Base-by-base conservation (phyloP, 1,284 basidiomycete genomes). In the Neolentinus lepideus region DNA sequence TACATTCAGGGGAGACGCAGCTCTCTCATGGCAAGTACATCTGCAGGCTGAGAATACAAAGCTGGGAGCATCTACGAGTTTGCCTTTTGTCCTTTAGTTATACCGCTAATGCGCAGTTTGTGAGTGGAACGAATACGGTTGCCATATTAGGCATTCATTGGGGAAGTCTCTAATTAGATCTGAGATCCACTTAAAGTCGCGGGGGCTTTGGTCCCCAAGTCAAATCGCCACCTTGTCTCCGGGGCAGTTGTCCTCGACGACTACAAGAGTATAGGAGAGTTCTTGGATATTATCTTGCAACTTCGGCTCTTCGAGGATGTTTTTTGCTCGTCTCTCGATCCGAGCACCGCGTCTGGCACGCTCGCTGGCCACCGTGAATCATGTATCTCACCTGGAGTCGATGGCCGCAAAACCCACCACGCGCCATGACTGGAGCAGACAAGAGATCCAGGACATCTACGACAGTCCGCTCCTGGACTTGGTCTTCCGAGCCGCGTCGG, bases 391-490 rank as follows among this genome's bases (percentile, higher is more conserved):
- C 21, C n/a, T 16, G 19, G 38, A 43, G n/a, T 43, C 38, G 38
- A 60, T 68, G 6, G 58, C 68, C 12, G 55, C 62, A 3, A 51
- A 64, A 16, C 52, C 65, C 3, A 58, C 69, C 47, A 71, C 75
- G 38, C 75, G 80, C 24, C 76, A 78, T 60, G 71, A 80, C 58
- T 91, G 88, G 89, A 73, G 77, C 31, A 84, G 78, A 64, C 71
- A 79, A 29, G 88, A 93, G 67, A 85, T 94, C 56, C 81, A 89
- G 64, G 69, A 78, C 52, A 84, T 94, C 53, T 94, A 90, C 65
- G 81, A 93, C 64, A 78, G 76, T 9, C 90, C 94, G 3, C 70
- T 98, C 55, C 81, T 98, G 63, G 90, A 94, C 54, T 85, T 94
- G 57, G 85, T 96, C 58, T 96, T 88, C 70, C 82, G 84, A 54